A percentile compares a stretch with the other conserved stretches of the same genome.
phyloP scores from a whole-genome alignment of 148 eudicot species.

The Diospyros kaki region DNA sequence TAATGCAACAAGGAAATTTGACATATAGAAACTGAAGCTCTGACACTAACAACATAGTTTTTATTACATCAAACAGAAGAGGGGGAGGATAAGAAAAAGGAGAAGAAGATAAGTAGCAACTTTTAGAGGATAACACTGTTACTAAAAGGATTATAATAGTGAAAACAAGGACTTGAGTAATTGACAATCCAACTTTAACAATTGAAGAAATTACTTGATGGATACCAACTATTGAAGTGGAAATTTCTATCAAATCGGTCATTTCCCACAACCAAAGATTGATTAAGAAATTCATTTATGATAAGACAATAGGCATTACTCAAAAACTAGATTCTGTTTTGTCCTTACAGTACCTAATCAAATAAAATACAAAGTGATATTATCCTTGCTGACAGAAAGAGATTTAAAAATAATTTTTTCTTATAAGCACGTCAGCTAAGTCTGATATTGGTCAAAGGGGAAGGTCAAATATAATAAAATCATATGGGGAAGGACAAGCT shows the following conservation, averaged over 20 bases:
- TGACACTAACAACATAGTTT: no score
- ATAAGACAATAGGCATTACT: background rate
- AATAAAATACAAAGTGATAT: background rate
- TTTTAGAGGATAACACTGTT: background rate
- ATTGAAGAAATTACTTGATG: background rate
- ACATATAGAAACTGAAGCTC: background rate
- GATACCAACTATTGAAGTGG: background rate
- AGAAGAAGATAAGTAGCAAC: background rate
- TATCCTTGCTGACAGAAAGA: background rate
- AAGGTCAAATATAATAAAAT: background rate
- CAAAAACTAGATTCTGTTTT: background rate
- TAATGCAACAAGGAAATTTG: background rate
- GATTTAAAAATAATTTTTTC: background rate
- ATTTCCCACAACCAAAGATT: background rate
- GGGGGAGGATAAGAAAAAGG: background rate
- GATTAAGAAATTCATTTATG: background rate
- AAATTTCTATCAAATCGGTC: background rate
- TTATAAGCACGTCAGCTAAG: background rate
- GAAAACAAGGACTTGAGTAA: slow-evolving; percentile 1
- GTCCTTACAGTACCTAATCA: background rate
- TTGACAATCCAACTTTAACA: slow-evolving; percentile 2
- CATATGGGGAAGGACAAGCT: background rate
- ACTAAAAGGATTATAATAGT: background rate
- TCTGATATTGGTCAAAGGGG: background rate
- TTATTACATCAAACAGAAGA: no score